Evolutionary conservation across 2,329 filamentous ascomycete genomes (phyloP), one percentile per base, ranked within the genome.

Genomic region (Xylariaceae sp.): DNA sequence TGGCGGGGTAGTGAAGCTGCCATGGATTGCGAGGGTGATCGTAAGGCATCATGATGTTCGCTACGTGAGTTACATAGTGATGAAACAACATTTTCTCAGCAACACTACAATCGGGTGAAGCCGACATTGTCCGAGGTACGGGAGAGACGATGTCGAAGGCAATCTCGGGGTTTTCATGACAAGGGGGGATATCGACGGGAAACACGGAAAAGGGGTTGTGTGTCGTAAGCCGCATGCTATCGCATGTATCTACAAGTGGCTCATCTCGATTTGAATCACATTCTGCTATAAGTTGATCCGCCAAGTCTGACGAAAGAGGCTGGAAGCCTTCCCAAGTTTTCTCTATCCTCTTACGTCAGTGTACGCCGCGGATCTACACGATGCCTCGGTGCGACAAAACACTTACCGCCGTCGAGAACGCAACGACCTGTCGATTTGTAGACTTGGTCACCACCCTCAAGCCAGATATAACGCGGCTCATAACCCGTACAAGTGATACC

Each of bases 1-100:
- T 17, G 16, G 43, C 18, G 18, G 43, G 43, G 31, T 45, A 45
- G 18, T 45, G 31, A 19, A 45, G n/a, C n/a, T 33, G 31, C 43
- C 43, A 45, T n/a, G 43, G 43, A 36, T 45, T 45, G 6, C 43
- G 43, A 7, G 43, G 43, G 18, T 45, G 43, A 5, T 45, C 43
- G 22, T 45, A 45, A 33, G 43, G 43, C 43, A 45, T 45, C 43
- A 45, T 45, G 14, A 45, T 45, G 5, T 6, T 18, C 13, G 43
- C 19, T 22, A 45, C 43, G 18, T 45, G 43, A 22, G 22, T 45
- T 10, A 36, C 43, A 17, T 45, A 45, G 31, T 45, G 43, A 36
- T 45, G 43, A 31, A 45, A 45, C 43, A 45, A 19, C 7, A 22
- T 14, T 31, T 33, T 45, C 17, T 45, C 43, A 9, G 9, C 31